Evolutionary conservation across 805 yeast genomes (phyloP), one percentile per base, ranked within the genome.

Genomic region (Schizosaccharomyces japonicus): DNA sequence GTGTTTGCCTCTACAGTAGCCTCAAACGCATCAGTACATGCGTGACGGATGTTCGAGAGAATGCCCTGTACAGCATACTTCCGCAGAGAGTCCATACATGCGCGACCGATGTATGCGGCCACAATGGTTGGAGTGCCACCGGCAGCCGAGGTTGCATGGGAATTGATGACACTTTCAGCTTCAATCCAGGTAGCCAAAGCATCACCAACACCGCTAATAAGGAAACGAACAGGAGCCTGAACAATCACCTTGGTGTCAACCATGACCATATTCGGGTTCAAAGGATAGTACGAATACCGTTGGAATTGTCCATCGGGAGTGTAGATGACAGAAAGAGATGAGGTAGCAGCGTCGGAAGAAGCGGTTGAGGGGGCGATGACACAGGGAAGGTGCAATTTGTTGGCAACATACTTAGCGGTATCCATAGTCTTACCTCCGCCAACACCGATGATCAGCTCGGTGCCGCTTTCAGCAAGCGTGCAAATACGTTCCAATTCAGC

Each of bases 371-470:
- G 46, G 27, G 23, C 21, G 25, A 42, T 26, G 19, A 42, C 27
- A 15, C 23, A 28, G 15, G 33, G 46, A 17, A 42, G 10, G 10
- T 13, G 8, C 33, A 42, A 23, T 25, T 15, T 13, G 25, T 42
- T 15, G 25, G 46, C 46, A 21, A 42, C n/a, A 54, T 69, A 69
- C 11, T 60, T 55, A 3, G 64, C 61, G 2, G 76, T 69, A 31
- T 64, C 57, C 45, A 72, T 56, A 42, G 75, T 52, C 49, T 76
- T 70, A 50, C 67, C 54, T 1, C 84, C 84, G 13, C 46, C 46
- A 21, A 42, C 33, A 2, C 46, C 46, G 15, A 42, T 42, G 25
- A 42, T 27, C 11, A 29, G n/a, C 27, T 42, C 30, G 8, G 33
- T 10, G 17, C 27, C 33, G 13, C 15, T 11, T 6, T 25, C 23